These are phyloP conservation scores for Trichophyton rubrum DNA, from an alignment of 2,329 filamentous ascomycete genomes.

Conservation along the genomic window DNA sequence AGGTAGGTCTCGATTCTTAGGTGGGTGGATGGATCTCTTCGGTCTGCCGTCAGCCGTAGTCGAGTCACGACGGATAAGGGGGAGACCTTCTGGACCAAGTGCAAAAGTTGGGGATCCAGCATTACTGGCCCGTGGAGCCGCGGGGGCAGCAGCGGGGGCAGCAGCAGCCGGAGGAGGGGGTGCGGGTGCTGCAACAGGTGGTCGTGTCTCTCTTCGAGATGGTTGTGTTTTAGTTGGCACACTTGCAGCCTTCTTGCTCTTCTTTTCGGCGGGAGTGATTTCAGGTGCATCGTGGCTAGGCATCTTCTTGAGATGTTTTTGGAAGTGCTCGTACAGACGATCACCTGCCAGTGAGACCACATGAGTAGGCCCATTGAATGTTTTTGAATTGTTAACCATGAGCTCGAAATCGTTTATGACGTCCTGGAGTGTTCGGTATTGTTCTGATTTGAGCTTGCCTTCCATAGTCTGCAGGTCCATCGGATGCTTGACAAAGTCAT, in stretches of 20 bases:
- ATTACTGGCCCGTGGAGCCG: constrained; percentile 27
- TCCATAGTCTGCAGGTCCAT: constrained; percentile 82
- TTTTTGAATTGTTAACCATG: constrained; percentile 64
- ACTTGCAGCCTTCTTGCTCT: constrained; percentile 31
- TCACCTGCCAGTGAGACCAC: constrained; percentile 57
- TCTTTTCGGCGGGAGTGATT: constrained; percentile 51
- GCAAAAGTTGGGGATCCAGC: constrained; percentile 50
- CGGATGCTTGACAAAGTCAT: constrained; percentile 58
- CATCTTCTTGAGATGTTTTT: constrained; percentile 48
- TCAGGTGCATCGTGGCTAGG: constrained; percentile 47
- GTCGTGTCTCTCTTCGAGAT: constrained; percentile 36
- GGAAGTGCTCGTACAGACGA: constrained; percentile 47
- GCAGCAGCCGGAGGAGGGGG: constrained; percentile 15
- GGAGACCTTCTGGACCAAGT: constrained; percentile 62
- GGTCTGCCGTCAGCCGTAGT: constrained; percentile 66
- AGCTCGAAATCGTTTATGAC: constrained; percentile 64
- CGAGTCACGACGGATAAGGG: constrained; percentile 75
- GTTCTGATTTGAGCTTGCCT: constrained; percentile 56
- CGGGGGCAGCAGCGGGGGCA: not conserved
- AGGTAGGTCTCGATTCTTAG: constrained; percentile 80
- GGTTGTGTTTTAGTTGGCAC: constrained; percentile 30
- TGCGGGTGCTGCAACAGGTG: constrained; percentile 7
- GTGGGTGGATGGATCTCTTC: constrained; percentile 86
- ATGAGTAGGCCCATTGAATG: constrained; percentile 74
- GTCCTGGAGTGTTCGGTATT: constrained; percentile 57